phyloP scores from a whole-genome alignment of 1,139 yeast genomes.

The Candida sanyaensis region DNA sequence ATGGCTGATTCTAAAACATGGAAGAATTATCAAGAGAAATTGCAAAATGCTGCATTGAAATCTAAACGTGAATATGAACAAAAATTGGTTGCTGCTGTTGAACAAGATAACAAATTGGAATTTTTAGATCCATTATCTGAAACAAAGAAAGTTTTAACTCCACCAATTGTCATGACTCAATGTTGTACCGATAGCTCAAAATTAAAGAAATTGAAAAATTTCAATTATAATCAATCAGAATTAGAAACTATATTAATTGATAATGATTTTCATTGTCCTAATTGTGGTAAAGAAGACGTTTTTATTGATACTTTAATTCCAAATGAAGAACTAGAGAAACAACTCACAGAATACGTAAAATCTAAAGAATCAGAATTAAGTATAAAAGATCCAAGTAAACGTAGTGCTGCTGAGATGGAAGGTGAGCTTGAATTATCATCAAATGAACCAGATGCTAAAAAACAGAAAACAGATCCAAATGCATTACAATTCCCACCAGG shows the following conservation, averaged over 20 bases:
- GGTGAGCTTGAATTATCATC: slow-evolving; percentile 15
- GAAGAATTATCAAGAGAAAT: slow-evolving; percentile 80
- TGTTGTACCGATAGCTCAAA: slow-evolving; percentile 65
- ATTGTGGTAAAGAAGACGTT: slow-evolving; percentile 73
- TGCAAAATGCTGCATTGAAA: slow-evolving; percentile 52
- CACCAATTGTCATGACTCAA: slow-evolving; percentile 81
- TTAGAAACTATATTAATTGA: slow-evolving; percentile 77
- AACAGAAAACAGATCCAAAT: slow-evolving; percentile 21
- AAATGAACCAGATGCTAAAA: slow-evolving; percentile 27
- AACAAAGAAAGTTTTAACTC: slow-evolving; percentile 60
- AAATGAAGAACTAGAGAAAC: slow-evolving; percentile 58
- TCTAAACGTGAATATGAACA: slow-evolving; percentile 44
- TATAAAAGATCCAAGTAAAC: slow-evolving; percentile 34
- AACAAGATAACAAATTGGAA: slow-evolving; percentile 44
- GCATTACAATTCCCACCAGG: slow-evolving; percentile 26
- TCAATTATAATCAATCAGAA: slow-evolving; percentile 39
- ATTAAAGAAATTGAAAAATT: slow-evolving; percentile 52
- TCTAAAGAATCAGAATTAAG: slow-evolving; percentile 44
- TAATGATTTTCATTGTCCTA: slow-evolving; percentile 88
- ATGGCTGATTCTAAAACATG: slow-evolving; percentile 93
- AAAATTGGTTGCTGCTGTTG: slow-evolving; percentile 35
- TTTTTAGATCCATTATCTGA: slow-evolving; percentile 62
- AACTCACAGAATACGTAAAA: slow-evolving; percentile 54
- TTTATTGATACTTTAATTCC: slow-evolving; percentile 69
- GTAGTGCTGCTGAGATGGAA: slow-evolving; percentile 27